Conservation (phyloP, 176 grass and related monocot genomes). For the Rhipidocladum racemiflorum region DNA sequence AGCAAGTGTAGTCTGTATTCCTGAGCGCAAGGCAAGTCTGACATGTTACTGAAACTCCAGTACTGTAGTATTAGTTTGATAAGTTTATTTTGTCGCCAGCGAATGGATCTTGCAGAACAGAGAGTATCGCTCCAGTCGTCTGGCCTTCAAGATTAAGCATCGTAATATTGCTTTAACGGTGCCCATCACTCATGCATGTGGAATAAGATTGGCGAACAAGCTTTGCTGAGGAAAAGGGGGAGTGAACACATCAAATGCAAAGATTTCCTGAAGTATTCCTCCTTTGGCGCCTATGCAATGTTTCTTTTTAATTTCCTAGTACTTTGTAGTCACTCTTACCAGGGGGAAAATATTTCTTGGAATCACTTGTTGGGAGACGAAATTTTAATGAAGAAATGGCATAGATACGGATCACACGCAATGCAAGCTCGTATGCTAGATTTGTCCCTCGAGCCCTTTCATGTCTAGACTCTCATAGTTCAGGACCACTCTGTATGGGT, state of each 20-base stretch:
- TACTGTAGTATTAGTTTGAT: not conserved
- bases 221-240: not conserved
- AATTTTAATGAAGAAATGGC: not conserved
- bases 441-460: not conserved
- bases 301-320: not conserved
- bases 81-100: not conserved
- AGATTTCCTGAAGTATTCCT: not conserved
- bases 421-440: not conserved
- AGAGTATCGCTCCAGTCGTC: not conserved
- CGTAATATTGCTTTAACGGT: not conserved
- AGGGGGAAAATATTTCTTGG: not conserved
- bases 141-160: not conserved
- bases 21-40: not conserved
- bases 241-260: constrained; percentile 19
- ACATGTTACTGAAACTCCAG: not conserved
- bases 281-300: not conserved
- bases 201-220: not conserved
- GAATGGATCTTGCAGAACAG: not conserved
- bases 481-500: too few species aligned
- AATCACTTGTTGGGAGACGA: not conserved
- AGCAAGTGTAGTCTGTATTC: not conserved
- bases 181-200: not conserved
- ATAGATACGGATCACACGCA: not conserved
- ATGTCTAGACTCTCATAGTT: too few species aligned
- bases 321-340: not conserved